These are phyloP conservation scores for Tuber magnatum DNA, from an alignment of 495 filamentous ascomycete species.

Conservation along the genomic window DNA sequence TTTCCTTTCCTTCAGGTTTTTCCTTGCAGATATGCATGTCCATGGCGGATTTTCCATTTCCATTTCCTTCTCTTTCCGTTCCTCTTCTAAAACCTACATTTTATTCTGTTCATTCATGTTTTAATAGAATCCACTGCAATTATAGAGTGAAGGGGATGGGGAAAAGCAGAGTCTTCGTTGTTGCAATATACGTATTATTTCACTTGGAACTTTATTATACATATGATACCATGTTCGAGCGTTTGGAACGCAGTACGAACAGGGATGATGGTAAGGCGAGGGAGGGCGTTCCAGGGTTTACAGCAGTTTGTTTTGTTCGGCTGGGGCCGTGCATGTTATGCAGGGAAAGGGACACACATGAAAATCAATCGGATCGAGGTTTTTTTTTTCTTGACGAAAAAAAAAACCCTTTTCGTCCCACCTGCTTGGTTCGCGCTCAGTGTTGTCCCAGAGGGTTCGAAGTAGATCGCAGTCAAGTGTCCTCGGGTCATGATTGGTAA, in stretches of 20 bases:
- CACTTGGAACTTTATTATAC: background rate
- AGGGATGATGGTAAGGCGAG: background rate
- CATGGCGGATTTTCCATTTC: background rate
- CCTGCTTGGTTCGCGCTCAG: background rate
- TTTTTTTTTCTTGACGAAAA: conserved; percentile 3
- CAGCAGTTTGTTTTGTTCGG: conserved; percentile 21
- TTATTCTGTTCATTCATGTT: background rate
- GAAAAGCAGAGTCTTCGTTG: background rate
- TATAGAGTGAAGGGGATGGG: background rate
- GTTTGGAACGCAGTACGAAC: background rate
- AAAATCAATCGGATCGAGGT: background rate
- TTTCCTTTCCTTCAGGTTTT: background rate
- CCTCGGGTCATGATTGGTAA: background rate
- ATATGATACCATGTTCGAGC: background rate
- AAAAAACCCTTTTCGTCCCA: background rate
- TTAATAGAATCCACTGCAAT: background rate
- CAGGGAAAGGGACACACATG: conserved; percentile 1
- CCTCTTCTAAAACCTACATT: background rate
- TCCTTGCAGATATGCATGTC: background rate
- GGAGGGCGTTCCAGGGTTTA: conserved; percentile 15
- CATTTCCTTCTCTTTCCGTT: background rate
- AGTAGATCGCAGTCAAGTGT: background rate
- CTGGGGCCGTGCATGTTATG: conserved; percentile 7
- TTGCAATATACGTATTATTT: background rate
- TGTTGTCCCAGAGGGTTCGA: background rate